A percentile compares a stretch with the other conserved stretches of the same genome.
Conservation (phyloP, 768 basidiomycete genomes). For the Trametes meyenii region DNA sequence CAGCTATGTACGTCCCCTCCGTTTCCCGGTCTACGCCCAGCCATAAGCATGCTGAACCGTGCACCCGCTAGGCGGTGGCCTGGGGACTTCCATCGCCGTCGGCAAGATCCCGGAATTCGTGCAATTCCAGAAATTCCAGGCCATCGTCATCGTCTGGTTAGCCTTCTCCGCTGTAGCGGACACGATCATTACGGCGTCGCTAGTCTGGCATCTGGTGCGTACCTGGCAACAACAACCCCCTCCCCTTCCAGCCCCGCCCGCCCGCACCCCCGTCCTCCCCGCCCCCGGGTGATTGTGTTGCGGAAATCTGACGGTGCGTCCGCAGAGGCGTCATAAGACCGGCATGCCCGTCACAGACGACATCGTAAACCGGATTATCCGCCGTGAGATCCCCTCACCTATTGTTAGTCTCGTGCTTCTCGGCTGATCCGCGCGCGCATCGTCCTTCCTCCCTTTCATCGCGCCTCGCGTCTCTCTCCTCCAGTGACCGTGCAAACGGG, state of each 20-base stretch:
- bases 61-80: conserved; percentile 35
- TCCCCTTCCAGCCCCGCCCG: not conserved
- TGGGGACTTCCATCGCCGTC: conserved; percentile 37
- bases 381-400: conserved; percentile 25
- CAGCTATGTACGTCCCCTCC: conserved; percentile 32
- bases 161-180: conserved; percentile 45
- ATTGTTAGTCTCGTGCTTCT: too few relatives aligned
- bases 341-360: conserved; percentile 46
- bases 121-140: conserved; percentile 38
- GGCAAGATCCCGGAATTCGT: conserved; percentile 37
- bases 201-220: conserved; percentile 48
- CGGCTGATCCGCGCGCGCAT: too few relatives aligned
- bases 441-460: too few relatives aligned
- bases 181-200: conserved; percentile 44
- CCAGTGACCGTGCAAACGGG: conserved; percentile 44
- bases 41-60: not conserved
- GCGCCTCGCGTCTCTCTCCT: not conserved
- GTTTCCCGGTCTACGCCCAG: too few relatives aligned
- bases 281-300: too few relatives aligned
- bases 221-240: not conserved
- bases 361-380: conserved; percentile 46
- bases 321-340: conserved; percentile 44
- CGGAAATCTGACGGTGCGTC: not conserved
- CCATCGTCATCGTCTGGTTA: conserved; percentile 45
- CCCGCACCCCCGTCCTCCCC: too few relatives aligned